These are phyloP conservation scores for Candida pseudoglaebosa DNA, from an alignment of 805 yeast genomes.

Conservation along the genomic window DNA sequence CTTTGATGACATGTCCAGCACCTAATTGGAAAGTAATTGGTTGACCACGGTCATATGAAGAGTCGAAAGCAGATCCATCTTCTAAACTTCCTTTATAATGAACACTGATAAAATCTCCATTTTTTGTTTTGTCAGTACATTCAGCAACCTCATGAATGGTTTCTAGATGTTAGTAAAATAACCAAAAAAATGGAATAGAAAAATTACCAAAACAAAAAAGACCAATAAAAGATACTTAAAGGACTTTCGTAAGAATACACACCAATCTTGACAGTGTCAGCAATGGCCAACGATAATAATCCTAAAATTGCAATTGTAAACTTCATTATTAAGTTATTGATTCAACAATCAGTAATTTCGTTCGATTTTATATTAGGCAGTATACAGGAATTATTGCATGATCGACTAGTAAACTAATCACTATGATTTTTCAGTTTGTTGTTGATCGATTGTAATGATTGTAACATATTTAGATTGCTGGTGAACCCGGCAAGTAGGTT, in stretches of 20 bases:
- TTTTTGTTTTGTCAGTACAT: slow-evolving; percentile 54
- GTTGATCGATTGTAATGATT: too few relatives aligned
- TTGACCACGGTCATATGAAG: slow-evolving; percentile 56
- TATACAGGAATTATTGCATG: too few relatives aligned
- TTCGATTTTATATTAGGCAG: too few relatives aligned
- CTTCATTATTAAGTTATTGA: slow-evolving; percentile 7
- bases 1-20: slow-evolving; percentile 72
- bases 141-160: slow-evolving; percentile 44
- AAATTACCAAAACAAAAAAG: background rate
- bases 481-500: too few relatives aligned
- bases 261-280: slow-evolving; percentile 24
- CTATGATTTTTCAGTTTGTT: too few relatives aligned
- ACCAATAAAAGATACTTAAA: too few relatives aligned
- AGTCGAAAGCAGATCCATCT: slow-evolving; percentile 72
- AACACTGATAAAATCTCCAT: slow-evolving; percentile 68
- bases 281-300: slow-evolving; percentile 7
- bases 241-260: slow-evolving; percentile 12
- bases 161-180: slow-evolving; percentile 10
- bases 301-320: slow-evolving; percentile 6
- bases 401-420: too few relatives aligned
- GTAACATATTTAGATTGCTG: too few relatives aligned
- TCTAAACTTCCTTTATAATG: slow-evolving; percentile 74
- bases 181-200: background rate
- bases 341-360: too few relatives aligned
- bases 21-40: slow-evolving; percentile 79